Evolutionary conservation across 345 rosid genomes (phyloP).

Genomic region (Corymbia maculata): DNA sequence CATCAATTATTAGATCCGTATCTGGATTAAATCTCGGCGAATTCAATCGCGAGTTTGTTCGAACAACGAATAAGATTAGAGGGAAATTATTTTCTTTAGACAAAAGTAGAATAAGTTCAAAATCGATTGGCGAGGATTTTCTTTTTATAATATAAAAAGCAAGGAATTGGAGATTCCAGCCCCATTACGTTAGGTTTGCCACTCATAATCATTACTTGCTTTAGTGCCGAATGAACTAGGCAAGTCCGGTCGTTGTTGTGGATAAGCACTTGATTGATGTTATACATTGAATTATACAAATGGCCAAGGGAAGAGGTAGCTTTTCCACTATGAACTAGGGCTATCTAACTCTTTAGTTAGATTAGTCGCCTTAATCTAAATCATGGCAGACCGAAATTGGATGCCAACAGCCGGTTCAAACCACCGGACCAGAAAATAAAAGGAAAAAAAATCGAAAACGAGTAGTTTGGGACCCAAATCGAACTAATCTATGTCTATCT

Average conservation of each 20-base stretch:
- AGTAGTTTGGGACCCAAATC: not conserved
- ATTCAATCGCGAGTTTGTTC: not conserved
- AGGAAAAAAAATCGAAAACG: not conserved
- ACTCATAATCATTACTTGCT: not conserved
- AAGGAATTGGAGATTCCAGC: not conserved
- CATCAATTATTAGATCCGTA: not conserved
- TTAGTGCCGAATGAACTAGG: not conserved
- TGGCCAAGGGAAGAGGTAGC: not conserved
- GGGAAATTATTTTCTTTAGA: not conserved
- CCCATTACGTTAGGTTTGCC: not conserved
- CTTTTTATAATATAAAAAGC: not conserved
- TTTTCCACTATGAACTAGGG: not conserved
- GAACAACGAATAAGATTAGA: not conserved
- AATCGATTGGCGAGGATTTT: not conserved
- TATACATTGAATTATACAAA: not conserved
- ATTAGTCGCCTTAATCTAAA: not conserved
- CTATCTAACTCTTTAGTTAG: not conserved
- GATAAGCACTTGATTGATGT: not conserved
- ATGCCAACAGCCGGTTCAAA: too few species aligned
- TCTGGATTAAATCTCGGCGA: not conserved
- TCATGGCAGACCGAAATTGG: not conserved
- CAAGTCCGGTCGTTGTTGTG: not conserved
- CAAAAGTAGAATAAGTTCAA: not conserved
- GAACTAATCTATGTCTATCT: not conserved
- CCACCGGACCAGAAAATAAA: fast-evolving